Evolutionary conservation across 202 grass and related monocot genomes (phyloP), one percentile per base, ranked within the genome.

Genomic region (Panicum hallii): DNA sequence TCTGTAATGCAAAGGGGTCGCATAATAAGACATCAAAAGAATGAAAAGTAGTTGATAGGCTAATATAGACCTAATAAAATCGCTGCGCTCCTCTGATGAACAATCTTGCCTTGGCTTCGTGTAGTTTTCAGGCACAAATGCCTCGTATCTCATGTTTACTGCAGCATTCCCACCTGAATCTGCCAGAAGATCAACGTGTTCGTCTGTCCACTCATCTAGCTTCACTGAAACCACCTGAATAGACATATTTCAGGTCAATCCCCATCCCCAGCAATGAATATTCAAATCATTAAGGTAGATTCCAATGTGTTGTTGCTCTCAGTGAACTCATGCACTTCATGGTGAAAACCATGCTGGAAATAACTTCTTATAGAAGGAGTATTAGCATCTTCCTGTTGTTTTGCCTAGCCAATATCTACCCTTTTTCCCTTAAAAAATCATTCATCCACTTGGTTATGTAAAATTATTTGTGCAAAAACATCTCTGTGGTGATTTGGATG

Each of bases 191-290:
- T 99, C 90, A 54, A 94, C 96, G 56, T 96, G 96, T 50, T 96
- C 96, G 78, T 99, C 85, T 65, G 93, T 89, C 96, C 96, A 99
- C 53, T 96, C 93, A 82, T 99, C 93, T 86, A 96, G 76, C 84
- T 99, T 99, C 86, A 92, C 90, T 11, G 97, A 99, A 23, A 92
- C 52, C 42, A 99, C 86, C 93, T 99, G 88, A 55, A 88, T 55
- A 86, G 63, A 81, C 45, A 83, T 14, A 67, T 77, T 48, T 84
- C 26, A 19, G 9, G 54, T 90, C 43, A 66, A 78, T 58, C 38
- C 28, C 32, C 32, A 32, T 32, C 26, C 34, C n/a, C 14, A 80
- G 19, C 44, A 84, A 79, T 49, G 63, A 60, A 71, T 62, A 28
- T 65, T 67, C 32, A 55, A 72, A 73, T 10, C 16, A 63, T 14